phyloP scores from a whole-genome alignment of 495 filamentous ascomycete genomes.

The Podospora pseudopauciseta region DNA sequence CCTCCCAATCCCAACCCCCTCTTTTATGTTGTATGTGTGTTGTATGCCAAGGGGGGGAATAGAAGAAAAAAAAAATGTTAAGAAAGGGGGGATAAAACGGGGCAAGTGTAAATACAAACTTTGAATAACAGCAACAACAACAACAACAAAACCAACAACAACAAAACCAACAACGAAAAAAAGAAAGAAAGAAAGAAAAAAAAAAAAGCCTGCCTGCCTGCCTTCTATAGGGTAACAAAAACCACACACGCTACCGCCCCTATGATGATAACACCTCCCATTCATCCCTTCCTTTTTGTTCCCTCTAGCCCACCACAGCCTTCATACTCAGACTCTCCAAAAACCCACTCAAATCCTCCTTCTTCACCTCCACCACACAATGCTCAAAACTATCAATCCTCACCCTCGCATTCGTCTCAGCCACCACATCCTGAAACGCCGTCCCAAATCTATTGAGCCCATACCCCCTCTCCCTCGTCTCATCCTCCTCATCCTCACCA shows the following conservation, averaged over 20 bases:
- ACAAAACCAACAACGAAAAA: constrained; percentile 5
- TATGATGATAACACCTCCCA: not conserved
- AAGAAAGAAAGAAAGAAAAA: constrained; percentile 5
- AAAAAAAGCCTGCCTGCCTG: not conserved
- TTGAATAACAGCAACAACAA: not conserved
- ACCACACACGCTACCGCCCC: not conserved
- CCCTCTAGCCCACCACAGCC: constrained; percentile 73
- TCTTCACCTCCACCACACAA: constrained; percentile 92
- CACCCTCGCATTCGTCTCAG: constrained; percentile 84
- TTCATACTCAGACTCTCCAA: constrained; percentile 89
- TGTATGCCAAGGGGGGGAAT: not conserved
- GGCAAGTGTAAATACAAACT: not conserved
- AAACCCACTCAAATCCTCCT: constrained; percentile 90
- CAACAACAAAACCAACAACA: constrained; percentile 2
- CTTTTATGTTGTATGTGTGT: not conserved
- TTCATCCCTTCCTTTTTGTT: not conserved
- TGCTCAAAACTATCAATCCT: constrained; percentile 96
- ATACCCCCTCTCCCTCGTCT: constrained; percentile 54
- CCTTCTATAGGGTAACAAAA: not conserved
- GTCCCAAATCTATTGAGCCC: constrained; percentile 85
- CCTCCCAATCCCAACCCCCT: too few relatives aligned
- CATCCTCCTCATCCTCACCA: constrained; percentile 57
- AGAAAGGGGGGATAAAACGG: not conserved
- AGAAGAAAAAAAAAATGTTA: constrained; percentile 3
- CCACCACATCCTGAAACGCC: constrained; percentile 93